Conservation (phyloP, 345 rosid genomes). For the Aquilaria sinensis region DNA sequence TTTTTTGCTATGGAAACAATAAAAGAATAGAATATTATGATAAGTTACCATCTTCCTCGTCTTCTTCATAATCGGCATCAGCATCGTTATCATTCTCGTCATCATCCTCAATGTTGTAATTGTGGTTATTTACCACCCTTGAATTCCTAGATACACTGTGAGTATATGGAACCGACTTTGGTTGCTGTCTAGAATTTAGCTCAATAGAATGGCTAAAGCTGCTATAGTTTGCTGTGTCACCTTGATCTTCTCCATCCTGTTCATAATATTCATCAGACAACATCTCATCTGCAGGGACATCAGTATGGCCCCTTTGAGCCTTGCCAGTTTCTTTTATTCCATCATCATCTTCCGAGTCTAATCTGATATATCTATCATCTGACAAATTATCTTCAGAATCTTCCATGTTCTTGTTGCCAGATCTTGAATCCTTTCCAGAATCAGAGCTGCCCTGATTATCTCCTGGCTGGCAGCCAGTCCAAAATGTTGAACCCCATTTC, state of each 20-base stretch:
- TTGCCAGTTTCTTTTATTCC: conserved; percentile 43
- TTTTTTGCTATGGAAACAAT: no score
- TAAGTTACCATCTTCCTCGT: conserved; percentile 73
- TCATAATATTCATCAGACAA: conserved; percentile 99
- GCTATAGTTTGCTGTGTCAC: conserved; percentile 59
- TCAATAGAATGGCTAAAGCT: conserved; percentile 47
- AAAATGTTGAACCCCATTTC: conserved; percentile 93
- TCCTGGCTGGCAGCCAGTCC: conserved; percentile 98
- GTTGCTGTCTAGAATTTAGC: conserved; percentile 43
- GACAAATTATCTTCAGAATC: conserved; percentile 54
- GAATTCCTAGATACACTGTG: conserved; percentile 46
- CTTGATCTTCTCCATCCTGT: conserved; percentile 97
- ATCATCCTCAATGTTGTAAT: conserved; percentile 28
- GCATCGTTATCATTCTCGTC: conserved; percentile 40
- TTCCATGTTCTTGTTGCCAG: conserved; percentile 42
- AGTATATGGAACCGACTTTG: conserved; percentile 32
- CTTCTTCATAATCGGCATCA: conserved; percentile 78
- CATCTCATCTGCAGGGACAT: conserved; percentile 98
- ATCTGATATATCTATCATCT: conserved; percentile 41
- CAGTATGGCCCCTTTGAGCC: conserved; percentile 63
- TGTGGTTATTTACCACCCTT: conserved; percentile 34
- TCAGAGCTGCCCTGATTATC: conserved; percentile 50
- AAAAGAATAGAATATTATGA: conserved; percentile 9
- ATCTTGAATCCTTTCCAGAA: conserved; percentile 69
- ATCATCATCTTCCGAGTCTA: conserved; percentile 66